Conservation (phyloP, 257 asterid genomes). For the Solanum bukasovii region DNA sequence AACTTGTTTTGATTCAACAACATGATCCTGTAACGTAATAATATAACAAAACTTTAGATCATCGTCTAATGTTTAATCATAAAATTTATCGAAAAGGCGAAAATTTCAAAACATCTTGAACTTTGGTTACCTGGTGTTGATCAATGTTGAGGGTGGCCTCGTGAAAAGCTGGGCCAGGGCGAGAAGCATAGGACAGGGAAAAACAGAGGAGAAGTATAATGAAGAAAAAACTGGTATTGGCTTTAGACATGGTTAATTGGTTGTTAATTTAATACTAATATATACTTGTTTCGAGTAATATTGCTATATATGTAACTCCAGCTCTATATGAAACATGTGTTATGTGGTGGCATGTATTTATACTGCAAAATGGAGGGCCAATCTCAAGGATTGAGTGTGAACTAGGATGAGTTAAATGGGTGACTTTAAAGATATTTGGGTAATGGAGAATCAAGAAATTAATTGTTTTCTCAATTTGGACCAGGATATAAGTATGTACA, state of each 20-base stretch:
- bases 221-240: constrained; percentile 18
- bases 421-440: not conserved
- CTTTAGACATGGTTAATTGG: constrained; percentile 28
- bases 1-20: not conserved
- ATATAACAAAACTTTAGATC: not conserved
- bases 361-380: not conserved
- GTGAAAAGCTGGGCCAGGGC: constrained; percentile 17
- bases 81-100: not conserved
- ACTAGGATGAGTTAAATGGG: not conserved
- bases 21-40: not conserved
- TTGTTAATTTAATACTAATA: not conserved
- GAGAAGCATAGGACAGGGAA: constrained; percentile 34
- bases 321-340: not conserved
- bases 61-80: not conserved
- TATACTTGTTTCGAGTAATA: not conserved
- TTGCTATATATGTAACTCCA: not conserved
- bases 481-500: not conserved
- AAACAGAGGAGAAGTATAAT: constrained; percentile 29
- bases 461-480: not conserved
- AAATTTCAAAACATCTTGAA: not conserved
- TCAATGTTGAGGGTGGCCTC: not conserved
- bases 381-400: not conserved
- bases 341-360: not conserved
- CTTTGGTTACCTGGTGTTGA: not conserved
- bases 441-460: not conserved